Base-by-base conservation (phyloP, 2,329 filamentous ascomycete genomes). In the Sarocladiaceae sp. region DNA sequence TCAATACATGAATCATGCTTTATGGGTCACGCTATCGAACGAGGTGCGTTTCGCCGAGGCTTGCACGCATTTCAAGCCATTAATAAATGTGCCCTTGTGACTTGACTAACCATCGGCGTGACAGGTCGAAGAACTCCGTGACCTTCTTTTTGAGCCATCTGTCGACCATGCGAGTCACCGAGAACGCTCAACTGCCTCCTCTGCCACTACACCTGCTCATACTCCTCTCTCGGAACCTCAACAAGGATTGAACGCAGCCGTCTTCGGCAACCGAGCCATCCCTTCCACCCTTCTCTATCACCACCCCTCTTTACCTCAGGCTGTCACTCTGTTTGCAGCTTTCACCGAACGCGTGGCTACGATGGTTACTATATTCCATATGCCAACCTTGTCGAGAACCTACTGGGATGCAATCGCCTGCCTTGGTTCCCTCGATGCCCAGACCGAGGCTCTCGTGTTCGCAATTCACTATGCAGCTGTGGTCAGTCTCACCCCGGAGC, bases 201-300 rank as follows among this genome's bases (percentile, higher is more conserved):
- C 35, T 17, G 18, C 15, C 35, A 37, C 35, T 17, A 10, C 35
- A 37, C 6, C 35, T 37, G 35, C 35, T n/a, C 15, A 12, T 6
- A 5, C 35, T 12, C 8, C 35, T 5, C 18, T 17, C 7, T 10
- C n/a, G 35, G 6, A 12, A n/a, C 35, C 7, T n/a, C 35, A 37
- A 17, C 8, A 37, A n/a, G 35, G 35, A 5, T n/a, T 72, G 33
- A 71, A 71, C 55, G 68, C 66, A 52, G 69, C 70, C 59, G 58
- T 64, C 4, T 69, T 64, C 54, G 70, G 68, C 13, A 66, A 64
- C 0, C 53, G 56, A 1, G 53, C 57, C 0, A 17, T n/a, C n/a
- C n/a, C 7, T 37, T 8, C 7, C 7, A n/a, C 35, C n/a, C 35
- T 37, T 12, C 18, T 17, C n/a, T 17, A 37, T 37, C 18, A n/a